These are phyloP conservation scores for Eucalyptus pumila DNA, from an alignment of 345 rosid genomes.

Conservation along the genomic window DNA sequence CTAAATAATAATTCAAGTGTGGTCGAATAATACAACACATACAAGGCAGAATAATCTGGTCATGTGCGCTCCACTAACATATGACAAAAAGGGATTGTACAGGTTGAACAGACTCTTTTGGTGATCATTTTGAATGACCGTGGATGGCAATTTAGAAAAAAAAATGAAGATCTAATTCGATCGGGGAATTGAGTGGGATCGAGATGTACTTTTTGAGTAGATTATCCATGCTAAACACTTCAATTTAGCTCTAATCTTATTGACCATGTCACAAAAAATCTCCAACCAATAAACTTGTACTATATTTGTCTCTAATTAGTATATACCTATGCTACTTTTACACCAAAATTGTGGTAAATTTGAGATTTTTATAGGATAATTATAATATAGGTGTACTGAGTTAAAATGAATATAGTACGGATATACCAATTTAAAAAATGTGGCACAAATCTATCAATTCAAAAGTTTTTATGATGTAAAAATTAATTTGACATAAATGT, in stretches of 20 bases:
- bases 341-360: neutral
- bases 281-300: no score
- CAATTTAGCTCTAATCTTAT: no score
- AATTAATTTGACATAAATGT: no score
- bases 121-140: neutral
- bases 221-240: neutral
- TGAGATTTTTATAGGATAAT: no score
- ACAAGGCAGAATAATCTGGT: neutral
- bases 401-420: no score
- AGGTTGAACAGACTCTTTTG: no score
- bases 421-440: no score
- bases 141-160: neutral
- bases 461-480: neutral
- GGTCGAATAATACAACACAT: neutral
- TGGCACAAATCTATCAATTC: no score
- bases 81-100: neutral
- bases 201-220: neutral
- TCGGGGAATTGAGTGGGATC: neutral
- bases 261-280: no score
- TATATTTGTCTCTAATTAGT: no score
- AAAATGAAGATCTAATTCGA: neutral
- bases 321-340: no score
- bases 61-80: neutral
- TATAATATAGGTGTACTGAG: no score
- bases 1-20: neutral